A percentile compares a stretch with the other conserved stretches of the same genome.
These are phyloP conservation scores for Ganoderma resinaceum DNA, from an alignment of 1,284 basidiomycete genomes.

Conservation along the genomic window DNA sequence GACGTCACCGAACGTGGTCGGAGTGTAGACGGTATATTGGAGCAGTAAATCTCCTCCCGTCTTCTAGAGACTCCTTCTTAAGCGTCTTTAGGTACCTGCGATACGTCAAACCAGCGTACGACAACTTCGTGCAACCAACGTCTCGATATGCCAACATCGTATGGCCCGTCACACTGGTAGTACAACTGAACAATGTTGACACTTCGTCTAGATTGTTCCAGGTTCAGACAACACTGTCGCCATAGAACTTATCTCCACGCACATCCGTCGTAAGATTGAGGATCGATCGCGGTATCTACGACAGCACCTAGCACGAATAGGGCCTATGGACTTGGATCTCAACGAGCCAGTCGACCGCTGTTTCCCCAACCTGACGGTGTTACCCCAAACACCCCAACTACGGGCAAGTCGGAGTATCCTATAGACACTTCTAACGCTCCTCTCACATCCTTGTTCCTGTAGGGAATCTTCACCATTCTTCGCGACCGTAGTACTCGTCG, in stretches of 20 bases:
- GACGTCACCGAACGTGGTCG: slow-evolving; percentile 91
- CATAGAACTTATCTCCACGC: slow-evolving; percentile 93
- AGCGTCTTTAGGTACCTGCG: slow-evolving; percentile 72
- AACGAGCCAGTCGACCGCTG: slow-evolving; percentile 43
- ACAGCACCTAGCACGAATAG: slow-evolving; percentile 65
- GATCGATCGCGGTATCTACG: slow-evolving; percentile 80
- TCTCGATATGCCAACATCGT: slow-evolving; percentile 90
- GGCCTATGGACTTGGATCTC: slow-evolving; percentile 31
- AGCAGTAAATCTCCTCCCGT: slow-evolving; percentile 66
- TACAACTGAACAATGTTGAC: background rate
- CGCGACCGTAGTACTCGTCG: slow-evolving; percentile 74
- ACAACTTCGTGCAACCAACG: slow-evolving; percentile 94
- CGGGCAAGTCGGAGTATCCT: slow-evolving; percentile 51
- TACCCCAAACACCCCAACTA: slow-evolving; percentile 86
- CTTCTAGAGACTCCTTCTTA: background rate
- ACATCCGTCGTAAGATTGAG: slow-evolving; percentile 86
- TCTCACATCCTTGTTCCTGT: background rate
- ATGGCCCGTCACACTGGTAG: slow-evolving; percentile 34
- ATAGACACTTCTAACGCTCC: background rate
- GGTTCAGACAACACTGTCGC: slow-evolving; percentile 89
- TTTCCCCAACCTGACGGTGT: slow-evolving; percentile 69
- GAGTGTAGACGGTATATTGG: slow-evolving; percentile 85
- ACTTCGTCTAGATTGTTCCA: slow-evolving; percentile 81
- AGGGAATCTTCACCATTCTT: slow-evolving; percentile 91
- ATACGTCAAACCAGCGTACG: slow-evolving; percentile 93